Percentiles rank a stretch among this genome's conserved stretches.
Conservation (phyloP, 257 asterid genomes). For the Eucommia ulmoides region DNA sequence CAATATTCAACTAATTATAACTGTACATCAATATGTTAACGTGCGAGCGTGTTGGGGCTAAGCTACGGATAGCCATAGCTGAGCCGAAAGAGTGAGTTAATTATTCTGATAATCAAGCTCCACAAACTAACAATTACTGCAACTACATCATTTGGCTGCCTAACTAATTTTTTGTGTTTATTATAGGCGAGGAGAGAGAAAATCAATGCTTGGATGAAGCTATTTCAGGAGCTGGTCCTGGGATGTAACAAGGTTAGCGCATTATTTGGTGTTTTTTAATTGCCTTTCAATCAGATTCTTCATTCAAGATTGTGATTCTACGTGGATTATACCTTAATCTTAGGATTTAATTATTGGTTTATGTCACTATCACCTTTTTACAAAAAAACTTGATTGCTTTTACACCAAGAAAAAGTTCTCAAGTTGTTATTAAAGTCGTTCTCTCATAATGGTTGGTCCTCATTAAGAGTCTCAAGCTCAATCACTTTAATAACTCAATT, state of each 20-base stretch:
- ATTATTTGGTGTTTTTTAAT: conserved; percentile 19
- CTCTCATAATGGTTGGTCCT: no score
- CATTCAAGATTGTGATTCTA: conserved; percentile 12
- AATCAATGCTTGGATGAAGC: conserved; percentile 94
- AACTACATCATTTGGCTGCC: no score
- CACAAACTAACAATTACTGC: no score
- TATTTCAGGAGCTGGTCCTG: conserved; percentile 93
- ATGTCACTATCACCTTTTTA: conserved; percentile 48
- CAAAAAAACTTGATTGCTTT: conserved; percentile 38
- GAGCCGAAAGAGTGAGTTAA: conserved; percentile 90
- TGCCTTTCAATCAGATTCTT: conserved; percentile 12
- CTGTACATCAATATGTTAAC: no score
- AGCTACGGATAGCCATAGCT: conserved; percentile 97
- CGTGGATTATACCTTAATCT: conserved; percentile 11
- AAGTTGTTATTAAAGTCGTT: no score
- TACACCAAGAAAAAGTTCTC: conserved; percentile 44
- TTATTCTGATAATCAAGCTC: no score
- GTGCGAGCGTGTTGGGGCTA: conserved; percentile 97
- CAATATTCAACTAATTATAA: no score
- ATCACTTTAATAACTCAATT: conserved; percentile 31
- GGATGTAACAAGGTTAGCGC: conserved; percentile 92
- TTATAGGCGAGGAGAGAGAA: conserved; percentile 96
- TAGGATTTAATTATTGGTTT: conserved; percentile 10
- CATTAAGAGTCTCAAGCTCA: conserved; percentile 23
- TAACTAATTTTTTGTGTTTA: background rate